phyloP scores from a whole-genome alignment of 192 early-diverging fungal genomes.

The Entrophospora sp. region DNA sequence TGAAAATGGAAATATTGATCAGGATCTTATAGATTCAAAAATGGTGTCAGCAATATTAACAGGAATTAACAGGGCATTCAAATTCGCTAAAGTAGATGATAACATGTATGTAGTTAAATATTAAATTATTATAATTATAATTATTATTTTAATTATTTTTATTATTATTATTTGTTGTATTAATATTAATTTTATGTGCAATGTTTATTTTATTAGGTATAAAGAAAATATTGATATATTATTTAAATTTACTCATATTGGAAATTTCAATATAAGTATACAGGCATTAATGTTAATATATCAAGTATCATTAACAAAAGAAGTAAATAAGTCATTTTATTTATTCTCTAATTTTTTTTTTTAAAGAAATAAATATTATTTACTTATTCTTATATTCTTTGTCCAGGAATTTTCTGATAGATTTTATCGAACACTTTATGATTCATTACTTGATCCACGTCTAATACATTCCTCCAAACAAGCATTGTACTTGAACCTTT shows the following conservation, averaged over 20 bases:
- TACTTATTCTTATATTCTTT: slow-evolving; percentile 22
- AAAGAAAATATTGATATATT: slow-evolving; percentile 80
- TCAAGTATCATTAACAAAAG: slow-evolving; percentile 49
- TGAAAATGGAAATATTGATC: slow-evolving; percentile 45
- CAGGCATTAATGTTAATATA: slow-evolving; percentile 88
- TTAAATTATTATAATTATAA: neutral
- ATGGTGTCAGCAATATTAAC: slow-evolving; percentile 87
- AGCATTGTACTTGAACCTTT: slow-evolving; percentile 87
- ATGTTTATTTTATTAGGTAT: no score
- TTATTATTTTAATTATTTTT: neutral
- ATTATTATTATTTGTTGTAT: neutral
- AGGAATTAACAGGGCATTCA: slow-evolving; percentile 92
- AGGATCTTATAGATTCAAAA: slow-evolving; percentile 66
- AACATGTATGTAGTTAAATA: slow-evolving; percentile 31
- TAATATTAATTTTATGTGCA: no score
- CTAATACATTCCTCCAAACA: slow-evolving; percentile 73
- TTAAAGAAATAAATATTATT: slow-evolving; percentile 19
- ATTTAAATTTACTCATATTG: slow-evolving; percentile 82
- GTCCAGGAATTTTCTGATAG: slow-evolving; percentile 58
- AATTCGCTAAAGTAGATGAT: slow-evolving; percentile 78
- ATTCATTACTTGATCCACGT: slow-evolving; percentile 76
- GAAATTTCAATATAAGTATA: slow-evolving; percentile 87
- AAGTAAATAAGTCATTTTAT: slow-evolving; percentile 3
- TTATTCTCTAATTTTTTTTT: slow-evolving; percentile 4
- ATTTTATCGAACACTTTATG: slow-evolving; percentile 88